Evolutionary conservation across 192 early-diverging fungal genomes (phyloP).

Genomic region (Linnemannia hyalina): DNA sequence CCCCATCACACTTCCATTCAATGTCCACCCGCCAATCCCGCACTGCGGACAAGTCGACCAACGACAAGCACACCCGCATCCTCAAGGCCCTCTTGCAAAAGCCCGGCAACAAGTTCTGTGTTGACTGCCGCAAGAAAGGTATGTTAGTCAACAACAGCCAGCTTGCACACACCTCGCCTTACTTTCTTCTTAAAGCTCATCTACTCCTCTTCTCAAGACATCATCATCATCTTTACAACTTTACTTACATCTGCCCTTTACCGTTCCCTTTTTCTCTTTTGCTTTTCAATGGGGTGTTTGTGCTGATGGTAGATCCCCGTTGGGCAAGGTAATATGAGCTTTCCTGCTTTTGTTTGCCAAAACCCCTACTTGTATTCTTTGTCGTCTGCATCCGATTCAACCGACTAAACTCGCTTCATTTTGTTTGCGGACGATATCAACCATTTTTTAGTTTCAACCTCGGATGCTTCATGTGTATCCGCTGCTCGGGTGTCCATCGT

Average conservation of each 20-base stretch:
- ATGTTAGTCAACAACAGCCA: not conserved
- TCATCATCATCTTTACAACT: not conserved
- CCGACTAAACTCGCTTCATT: not conserved
- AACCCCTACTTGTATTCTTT: not conserved
- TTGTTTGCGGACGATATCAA: not conserved
- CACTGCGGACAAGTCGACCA: slow-evolving; percentile 75
- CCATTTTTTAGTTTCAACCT: slow-evolving; percentile 56
- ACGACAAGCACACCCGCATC: slow-evolving; percentile 78
- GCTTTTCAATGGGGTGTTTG: not conserved
- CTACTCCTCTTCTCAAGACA: not conserved
- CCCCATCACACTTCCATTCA: slow-evolving; percentile 1
- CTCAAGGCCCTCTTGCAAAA: slow-evolving; percentile 79
- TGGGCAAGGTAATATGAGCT: slow-evolving; percentile 41
- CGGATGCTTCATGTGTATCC: slow-evolving; percentile 73
- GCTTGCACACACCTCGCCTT: too few species aligned
- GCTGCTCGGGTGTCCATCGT: slow-evolving; percentile 81
- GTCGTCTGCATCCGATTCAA: not conserved
- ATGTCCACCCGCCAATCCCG: slow-evolving; percentile 77
- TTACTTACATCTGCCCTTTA: not conserved
- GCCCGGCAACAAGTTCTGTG: slow-evolving; percentile 80
- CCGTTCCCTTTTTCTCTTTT: not conserved
- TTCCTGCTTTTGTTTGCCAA: not conserved
- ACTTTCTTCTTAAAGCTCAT: not conserved
- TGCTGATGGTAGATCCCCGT: slow-evolving; percentile 33
- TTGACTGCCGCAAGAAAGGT: slow-evolving; percentile 89